A percentile compares a stretch with the other conserved stretches of the same genome.
Conservation (phyloP, 2,329 filamentous ascomycete species). For the Stemphylium beticola region DNA sequence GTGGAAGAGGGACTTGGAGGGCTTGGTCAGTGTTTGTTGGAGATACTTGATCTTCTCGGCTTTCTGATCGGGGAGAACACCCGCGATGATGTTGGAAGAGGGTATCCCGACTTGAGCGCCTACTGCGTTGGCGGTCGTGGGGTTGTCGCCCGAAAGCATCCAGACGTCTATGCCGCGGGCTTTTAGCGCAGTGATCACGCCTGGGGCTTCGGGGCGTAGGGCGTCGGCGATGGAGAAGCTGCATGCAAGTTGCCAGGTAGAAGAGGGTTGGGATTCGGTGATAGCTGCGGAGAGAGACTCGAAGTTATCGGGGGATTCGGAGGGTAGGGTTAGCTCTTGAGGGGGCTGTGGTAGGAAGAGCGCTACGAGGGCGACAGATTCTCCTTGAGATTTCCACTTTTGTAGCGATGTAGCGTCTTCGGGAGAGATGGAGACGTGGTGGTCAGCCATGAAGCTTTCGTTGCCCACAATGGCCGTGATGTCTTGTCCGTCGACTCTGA, state of each 20-base stretch:
- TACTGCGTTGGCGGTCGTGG: slow-evolving; percentile 81
- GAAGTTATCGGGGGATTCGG: not conserved
- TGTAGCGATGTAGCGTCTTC: slow-evolving; percentile 32
- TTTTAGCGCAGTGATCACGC: slow-evolving; percentile 69
- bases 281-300: slow-evolving; percentile 1
- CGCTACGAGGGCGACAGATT: slow-evolving; percentile 52
- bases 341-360: slow-evolving; percentile 11
- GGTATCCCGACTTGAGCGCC: slow-evolving; percentile 78
- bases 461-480: slow-evolving; percentile 70
- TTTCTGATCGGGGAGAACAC: slow-evolving; percentile 85
- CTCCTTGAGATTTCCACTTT: slow-evolving; percentile 51
- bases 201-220: slow-evolving; percentile 73
- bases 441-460: slow-evolving; percentile 67
- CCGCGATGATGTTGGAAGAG: slow-evolving; percentile 76
- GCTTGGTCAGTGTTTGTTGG: slow-evolving; percentile 44
- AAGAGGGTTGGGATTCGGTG: not conserved
- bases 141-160: slow-evolving; percentile 93
- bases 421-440: slow-evolving; percentile 39
- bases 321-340: not conserved
- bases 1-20: slow-evolving; percentile 19
- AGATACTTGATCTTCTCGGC: slow-evolving; percentile 68
- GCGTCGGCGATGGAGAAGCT: slow-evolving; percentile 81
- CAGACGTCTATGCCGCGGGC: slow-evolving; percentile 74
- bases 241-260: slow-evolving; percentile 60
- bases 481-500: slow-evolving; percentile 43